Percentiles rank a stretch among this genome's conserved stretches.
Evolutionary conservation across 1,284 basidiomycete genomes (phyloP).

Genomic region (Grifola frondosa): DNA sequence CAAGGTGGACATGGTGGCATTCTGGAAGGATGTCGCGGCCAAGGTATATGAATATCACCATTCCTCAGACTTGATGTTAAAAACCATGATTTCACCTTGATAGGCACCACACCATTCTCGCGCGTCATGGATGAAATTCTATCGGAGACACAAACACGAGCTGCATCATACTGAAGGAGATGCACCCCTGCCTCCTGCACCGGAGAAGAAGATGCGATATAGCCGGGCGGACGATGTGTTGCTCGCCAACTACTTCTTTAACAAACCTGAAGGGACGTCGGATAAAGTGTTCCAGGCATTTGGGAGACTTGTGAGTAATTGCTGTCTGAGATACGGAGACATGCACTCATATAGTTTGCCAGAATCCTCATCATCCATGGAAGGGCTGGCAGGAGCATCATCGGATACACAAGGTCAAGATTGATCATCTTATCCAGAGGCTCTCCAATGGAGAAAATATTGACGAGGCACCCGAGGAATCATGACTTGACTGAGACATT

Average conservation of each 20-base stretch:
- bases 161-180: constrained; percentile 60
- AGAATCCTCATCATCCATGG: constrained; percentile 86
- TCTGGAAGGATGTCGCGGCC: constrained; percentile 80
- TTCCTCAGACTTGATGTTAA: background rate
- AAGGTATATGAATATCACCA: constrained; percentile 49
- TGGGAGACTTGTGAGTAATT: constrained; percentile 52
- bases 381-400: constrained; percentile 89
- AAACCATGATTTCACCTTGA: constrained; percentile 1
- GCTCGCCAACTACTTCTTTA: constrained; percentile 68
- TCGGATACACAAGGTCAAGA: constrained; percentile 79
- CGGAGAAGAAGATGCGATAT: constrained; percentile 83
- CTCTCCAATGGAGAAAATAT: constrained; percentile 59
- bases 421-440: constrained; percentile 70
- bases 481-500: background rate
- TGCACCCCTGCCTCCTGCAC: constrained; percentile 67
- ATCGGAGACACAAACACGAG: constrained; percentile 80
- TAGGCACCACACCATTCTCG: constrained; percentile 83
- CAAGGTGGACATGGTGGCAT: constrained; percentile 74
- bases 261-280: constrained; percentile 71
- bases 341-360: constrained; percentile 6
- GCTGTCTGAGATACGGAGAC: background rate
- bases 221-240: constrained; percentile 72
- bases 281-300: constrained; percentile 80
- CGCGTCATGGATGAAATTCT: constrained; percentile 89
- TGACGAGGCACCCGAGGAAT: constrained; percentile 30